These are phyloP conservation scores for Chytriomyces sp. DNA, from an alignment of 192 early-diverging fungal genomes.

Conservation along the genomic window DNA sequence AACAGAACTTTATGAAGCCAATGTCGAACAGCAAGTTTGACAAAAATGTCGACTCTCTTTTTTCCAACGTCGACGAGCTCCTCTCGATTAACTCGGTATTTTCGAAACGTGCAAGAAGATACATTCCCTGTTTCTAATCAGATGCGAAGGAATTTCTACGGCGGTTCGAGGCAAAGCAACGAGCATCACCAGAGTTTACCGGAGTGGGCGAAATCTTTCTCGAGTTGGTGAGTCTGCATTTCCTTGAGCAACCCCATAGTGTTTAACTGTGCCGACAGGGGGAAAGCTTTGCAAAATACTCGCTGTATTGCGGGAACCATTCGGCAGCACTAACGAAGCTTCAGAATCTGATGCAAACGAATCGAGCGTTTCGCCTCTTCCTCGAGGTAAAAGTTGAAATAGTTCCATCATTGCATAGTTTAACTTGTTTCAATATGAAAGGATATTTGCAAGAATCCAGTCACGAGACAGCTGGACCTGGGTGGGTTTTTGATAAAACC, in stretches of 20 bases:
- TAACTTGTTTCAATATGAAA: constrained; percentile 12
- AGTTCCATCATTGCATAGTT: background rate
- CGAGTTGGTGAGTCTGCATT: constrained; percentile 37
- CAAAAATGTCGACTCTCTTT: constrained; percentile 50
- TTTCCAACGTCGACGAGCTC: constrained; percentile 58
- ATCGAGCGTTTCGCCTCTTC: constrained; percentile 47
- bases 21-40: constrained; percentile 43
- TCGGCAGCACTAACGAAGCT: constrained; percentile 44
- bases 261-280: constrained; percentile 14
- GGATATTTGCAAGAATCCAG: constrained; percentile 50
- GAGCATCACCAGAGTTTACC: constrained; percentile 46
- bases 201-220: constrained; percentile 49
- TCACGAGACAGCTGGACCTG: constrained; percentile 51
- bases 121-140: background rate
- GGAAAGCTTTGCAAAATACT: constrained; percentile 55
- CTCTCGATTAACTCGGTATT: constrained; percentile 43
- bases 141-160: constrained; percentile 47
- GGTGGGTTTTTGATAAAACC: constrained; percentile 88
- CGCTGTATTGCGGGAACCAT: constrained; percentile 56
- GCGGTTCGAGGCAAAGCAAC: constrained; percentile 39
- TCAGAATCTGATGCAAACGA: constrained; percentile 39
- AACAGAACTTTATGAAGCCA: constrained; percentile 55
- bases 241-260: background rate
- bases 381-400: constrained; percentile 46
- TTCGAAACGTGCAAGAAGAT: background rate